Conservation (phyloP, 371 early-diverging fungal genomes). For the Rhizopus delemar region DNA sequence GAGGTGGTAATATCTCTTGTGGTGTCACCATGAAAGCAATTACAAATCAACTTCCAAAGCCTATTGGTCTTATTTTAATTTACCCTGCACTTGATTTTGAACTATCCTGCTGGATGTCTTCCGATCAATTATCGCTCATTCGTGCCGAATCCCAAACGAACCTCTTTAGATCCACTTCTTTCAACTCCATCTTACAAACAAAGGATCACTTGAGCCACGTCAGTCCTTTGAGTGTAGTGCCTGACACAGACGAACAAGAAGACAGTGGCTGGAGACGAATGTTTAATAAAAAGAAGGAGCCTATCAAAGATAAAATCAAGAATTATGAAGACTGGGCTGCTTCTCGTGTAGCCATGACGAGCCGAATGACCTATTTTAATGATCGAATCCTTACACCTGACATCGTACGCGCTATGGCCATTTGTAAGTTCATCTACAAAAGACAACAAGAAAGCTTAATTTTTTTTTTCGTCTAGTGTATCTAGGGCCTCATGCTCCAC, state of each 20-base stretch:
- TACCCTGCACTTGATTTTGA: slow-evolving; percentile 92
- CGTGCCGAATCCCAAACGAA: slow-evolving; percentile 44
- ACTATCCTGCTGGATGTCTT: slow-evolving; percentile 88
- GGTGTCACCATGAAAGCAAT: slow-evolving; percentile 73
- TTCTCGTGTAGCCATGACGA: slow-evolving; percentile 77
- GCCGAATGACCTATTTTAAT: slow-evolving; percentile 83
- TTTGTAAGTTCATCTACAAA: slow-evolving; percentile 46
- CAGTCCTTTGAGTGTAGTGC: slow-evolving; percentile 57
- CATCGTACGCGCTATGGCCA: slow-evolving; percentile 89
- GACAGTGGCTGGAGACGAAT: slow-evolving; percentile 35
- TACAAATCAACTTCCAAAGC: slow-evolving; percentile 47
- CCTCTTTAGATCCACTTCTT: slow-evolving; percentile 65
- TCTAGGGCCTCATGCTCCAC: slow-evolving; percentile 77
- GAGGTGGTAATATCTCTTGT: slow-evolving; percentile 80
- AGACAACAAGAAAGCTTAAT: no score
- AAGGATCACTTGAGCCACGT: slow-evolving; percentile 61
- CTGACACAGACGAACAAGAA: slow-evolving; percentile 43
- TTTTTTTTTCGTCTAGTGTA: slow-evolving; percentile 56
- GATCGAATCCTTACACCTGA: slow-evolving; percentile 83
- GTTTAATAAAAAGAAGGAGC: slow-evolving; percentile 22
- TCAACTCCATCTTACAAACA: slow-evolving; percentile 51
- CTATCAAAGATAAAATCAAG: slow-evolving; percentile 16
- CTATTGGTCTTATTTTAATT: slow-evolving; percentile 76
- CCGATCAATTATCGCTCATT: slow-evolving; percentile 59
- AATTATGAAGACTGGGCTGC: slow-evolving; percentile 39